Evolutionary conservation across 768 basidiomycete genomes (phyloP).

Genomic region (Suillus subaureus): DNA sequence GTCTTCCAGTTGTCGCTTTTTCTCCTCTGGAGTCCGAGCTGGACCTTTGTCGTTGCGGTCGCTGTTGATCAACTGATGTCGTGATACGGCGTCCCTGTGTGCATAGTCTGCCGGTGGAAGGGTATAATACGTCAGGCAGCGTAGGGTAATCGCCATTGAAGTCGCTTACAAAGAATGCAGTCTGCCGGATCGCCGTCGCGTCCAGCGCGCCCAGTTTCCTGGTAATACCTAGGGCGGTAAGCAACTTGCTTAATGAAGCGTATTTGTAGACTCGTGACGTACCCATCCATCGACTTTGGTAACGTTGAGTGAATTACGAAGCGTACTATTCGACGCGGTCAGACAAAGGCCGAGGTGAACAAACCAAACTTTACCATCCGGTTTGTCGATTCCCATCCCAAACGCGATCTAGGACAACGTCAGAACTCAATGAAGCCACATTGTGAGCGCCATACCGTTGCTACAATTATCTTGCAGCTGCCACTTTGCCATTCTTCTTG

Average conservation of each 20-base stretch:
- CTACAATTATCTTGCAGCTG: constrained; percentile 80
- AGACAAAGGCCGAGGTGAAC: not conserved
- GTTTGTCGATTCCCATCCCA: constrained; percentile 96
- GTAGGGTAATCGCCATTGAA: not conserved
- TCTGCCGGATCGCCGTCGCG: constrained; percentile 84
- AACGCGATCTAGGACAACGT: constrained; percentile 73
- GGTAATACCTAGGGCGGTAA: constrained; percentile 64
- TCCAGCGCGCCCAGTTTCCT: constrained; percentile 97
- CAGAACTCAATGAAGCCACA: constrained; percentile 1
- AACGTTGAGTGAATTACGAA: constrained; percentile 89
- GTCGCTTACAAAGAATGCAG: constrained; percentile 79
- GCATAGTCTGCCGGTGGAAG: constrained; percentile 67
- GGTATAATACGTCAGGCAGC: not conserved
- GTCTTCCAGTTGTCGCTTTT: constrained; percentile 68
- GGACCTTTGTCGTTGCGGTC: constrained; percentile 42
- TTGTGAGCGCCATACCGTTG: constrained; percentile 64
- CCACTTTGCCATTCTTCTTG: constrained; percentile 78
- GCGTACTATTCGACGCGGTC: constrained; percentile 57
- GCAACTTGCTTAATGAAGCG: constrained; percentile 13
- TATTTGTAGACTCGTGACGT: constrained; percentile 25
- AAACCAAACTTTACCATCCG: constrained; percentile 53
- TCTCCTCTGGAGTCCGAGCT: constrained; percentile 32
- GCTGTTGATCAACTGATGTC: constrained; percentile 64
- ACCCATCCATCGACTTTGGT: constrained; percentile 86
- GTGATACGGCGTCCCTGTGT: constrained; percentile 56